These are phyloP conservation scores for Chaetomium globosum DNA, from an alignment of 2,329 filamentous ascomycete species.

Conservation along the genomic window DNA sequence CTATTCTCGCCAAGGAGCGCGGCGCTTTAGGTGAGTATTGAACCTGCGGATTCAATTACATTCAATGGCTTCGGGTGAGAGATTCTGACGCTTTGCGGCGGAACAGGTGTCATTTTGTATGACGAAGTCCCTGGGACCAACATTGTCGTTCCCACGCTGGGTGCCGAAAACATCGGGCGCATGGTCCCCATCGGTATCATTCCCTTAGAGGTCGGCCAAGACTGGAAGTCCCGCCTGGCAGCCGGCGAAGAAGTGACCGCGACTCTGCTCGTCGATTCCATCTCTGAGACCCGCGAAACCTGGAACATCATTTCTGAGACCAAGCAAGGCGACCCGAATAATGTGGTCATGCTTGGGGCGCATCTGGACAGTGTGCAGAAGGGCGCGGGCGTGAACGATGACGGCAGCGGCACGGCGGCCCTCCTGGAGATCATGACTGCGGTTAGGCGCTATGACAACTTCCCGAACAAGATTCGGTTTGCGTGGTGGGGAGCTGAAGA, in stretches of 20 bases:
- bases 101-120: slow-evolving; percentile 55
- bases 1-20: slow-evolving; percentile 48
- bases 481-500: slow-evolving; percentile 53
- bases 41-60: no score
- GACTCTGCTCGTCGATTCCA: slow-evolving; percentile 44
- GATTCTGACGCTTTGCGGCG: not conserved
- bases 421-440: slow-evolving; percentile 44
- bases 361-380: slow-evolving; percentile 50
- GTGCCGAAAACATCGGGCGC: slow-evolving; percentile 40
- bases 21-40: slow-evolving; percentile 44
- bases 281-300: slow-evolving; percentile 46
- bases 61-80: not conserved
- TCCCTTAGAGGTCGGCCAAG: slow-evolving; percentile 36
- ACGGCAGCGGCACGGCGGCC: slow-evolving; percentile 48
- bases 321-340: slow-evolving; percentile 47
- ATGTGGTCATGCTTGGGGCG: slow-evolving; percentile 48
- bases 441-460: slow-evolving; percentile 41
- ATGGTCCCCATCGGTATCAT: slow-evolving; percentile 38
- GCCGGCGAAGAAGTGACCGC: slow-evolving; percentile 41
- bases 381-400: slow-evolving; percentile 52
- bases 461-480: slow-evolving; percentile 47
- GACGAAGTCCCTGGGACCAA: slow-evolving; percentile 56
- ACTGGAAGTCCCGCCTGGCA: slow-evolving; percentile 40
- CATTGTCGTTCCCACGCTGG: slow-evolving; percentile 53
- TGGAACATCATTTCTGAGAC: slow-evolving; percentile 53